A percentile compares a stretch with the other conserved stretches of the same genome.
phyloP scores from a whole-genome alignment of 768 basidiomycete genomes.

The Lactarius hatsudake region DNA sequence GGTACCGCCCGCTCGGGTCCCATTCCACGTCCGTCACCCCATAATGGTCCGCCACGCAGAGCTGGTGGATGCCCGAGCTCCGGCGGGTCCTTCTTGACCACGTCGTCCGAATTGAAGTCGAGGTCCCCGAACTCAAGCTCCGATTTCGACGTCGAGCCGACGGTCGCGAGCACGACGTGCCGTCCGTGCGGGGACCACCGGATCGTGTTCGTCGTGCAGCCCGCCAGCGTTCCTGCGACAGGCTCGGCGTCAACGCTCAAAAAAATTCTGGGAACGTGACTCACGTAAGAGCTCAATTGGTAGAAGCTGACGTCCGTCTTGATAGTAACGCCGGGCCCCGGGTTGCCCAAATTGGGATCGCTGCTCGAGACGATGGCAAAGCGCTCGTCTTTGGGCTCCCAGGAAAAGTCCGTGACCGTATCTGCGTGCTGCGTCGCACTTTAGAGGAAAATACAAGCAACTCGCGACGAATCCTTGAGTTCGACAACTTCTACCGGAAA shows the following conservation, averaged over 20 bases:
- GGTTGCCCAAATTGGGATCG: constrained; percentile 90
- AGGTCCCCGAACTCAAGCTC: constrained; percentile 99
- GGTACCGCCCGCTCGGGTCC: constrained; percentile 94
- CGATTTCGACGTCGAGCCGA: constrained; percentile 92
- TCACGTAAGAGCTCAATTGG: constrained; percentile 84
- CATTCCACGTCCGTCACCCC: constrained; percentile 97
- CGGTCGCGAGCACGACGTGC: constrained; percentile 92
- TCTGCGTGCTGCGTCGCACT: constrained; percentile 46
- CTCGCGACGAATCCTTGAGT: constrained; percentile 67
- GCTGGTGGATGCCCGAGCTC: constrained; percentile 80
- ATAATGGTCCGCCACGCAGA: constrained; percentile 90
- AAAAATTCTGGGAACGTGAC: constrained; percentile 29
- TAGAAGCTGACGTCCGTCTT: constrained; percentile 97
- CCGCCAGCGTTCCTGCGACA: constrained; percentile 63
- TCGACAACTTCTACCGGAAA: constrained; percentile 97
- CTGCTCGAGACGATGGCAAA: constrained; percentile 94
- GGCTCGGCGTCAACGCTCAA: constrained; percentile 10
- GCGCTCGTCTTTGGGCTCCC: constrained; percentile 96
- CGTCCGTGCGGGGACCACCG: constrained; percentile 97
- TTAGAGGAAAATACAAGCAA: neutral
- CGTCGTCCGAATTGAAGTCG: constrained; percentile 74
- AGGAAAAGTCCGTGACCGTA: constrained; percentile 92
- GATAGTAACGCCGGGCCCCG: constrained; percentile 87
- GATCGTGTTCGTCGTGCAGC: constrained; percentile 88
- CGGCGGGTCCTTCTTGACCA: constrained; percentile 47